These are phyloP conservation scores for Ceratobasidium sp. DNA, from an alignment of 1,284 basidiomycete species.

Conservation along the genomic window DNA sequence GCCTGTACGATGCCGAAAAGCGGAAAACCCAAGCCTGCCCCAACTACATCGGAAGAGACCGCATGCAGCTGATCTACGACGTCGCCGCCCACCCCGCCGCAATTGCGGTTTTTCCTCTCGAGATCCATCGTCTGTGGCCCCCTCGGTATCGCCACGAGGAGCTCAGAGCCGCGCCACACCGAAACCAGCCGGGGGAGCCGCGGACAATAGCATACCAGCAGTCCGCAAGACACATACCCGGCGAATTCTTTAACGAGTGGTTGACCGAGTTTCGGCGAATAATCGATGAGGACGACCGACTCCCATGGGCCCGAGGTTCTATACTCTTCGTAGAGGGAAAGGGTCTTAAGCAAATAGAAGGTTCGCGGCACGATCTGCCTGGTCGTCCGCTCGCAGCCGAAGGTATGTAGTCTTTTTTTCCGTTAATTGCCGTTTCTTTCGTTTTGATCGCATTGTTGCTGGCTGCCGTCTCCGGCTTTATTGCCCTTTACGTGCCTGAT, in stretches of 20 bases:
- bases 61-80: not conserved
- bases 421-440: not conserved
- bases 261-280: not conserved
- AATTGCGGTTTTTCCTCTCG: not conserved
- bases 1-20: not conserved
- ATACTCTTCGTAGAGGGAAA: conserved; percentile 14
- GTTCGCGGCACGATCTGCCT: not conserved
- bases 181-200: not conserved
- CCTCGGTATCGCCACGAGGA: not conserved
- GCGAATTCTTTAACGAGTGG: not conserved
- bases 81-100: conserved; percentile 2
- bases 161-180: not conserved
- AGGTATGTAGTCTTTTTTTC: not conserved
- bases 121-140: not conserved
- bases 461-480: too few species aligned
- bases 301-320: not conserved
- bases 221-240: conserved; percentile 8
- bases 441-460: too few species aligned
- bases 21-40: not conserved
- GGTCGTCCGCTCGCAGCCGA: not conserved
- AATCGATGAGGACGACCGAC: not conserved
- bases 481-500: not conserved
- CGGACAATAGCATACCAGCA: not conserved
- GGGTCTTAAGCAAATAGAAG: not conserved
- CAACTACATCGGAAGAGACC: not conserved